Percentiles rank a stretch among this genome's conserved stretches.
These are phyloP conservation scores for Mycena kentingensis DNA, from an alignment of 768 basidiomycete species.

Conservation along the genomic window DNA sequence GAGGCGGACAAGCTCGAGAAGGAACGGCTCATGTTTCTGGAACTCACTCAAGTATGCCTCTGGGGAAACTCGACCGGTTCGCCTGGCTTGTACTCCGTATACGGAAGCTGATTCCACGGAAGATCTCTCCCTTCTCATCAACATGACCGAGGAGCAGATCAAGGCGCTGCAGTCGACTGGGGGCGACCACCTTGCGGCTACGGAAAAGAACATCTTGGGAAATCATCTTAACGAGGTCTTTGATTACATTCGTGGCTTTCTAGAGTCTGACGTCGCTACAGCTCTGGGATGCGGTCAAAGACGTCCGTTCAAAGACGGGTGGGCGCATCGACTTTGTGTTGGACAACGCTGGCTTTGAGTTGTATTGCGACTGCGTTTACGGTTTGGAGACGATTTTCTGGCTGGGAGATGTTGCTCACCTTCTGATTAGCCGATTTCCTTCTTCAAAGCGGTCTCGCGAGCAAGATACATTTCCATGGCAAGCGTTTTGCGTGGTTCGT, in stretches of 20 bases:
- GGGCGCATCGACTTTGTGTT: constrained; percentile 81
- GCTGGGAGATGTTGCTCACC: constrained; percentile 5
- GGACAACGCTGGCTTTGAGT: constrained; percentile 87
- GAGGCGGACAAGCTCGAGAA: constrained; percentile 64
- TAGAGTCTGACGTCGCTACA: no score
- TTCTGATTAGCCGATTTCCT: constrained; percentile 77
- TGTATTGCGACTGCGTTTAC: constrained; percentile 87
- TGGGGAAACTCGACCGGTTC: constrained; percentile 99
- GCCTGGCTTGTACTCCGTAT: no score
- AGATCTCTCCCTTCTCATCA: constrained; percentile 91
- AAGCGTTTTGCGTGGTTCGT: constrained; percentile 97
- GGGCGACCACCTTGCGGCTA: constrained; percentile 91
- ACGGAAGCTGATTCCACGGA: no score
- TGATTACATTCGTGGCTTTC: no score
- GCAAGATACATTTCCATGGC: constrained; percentile 88
- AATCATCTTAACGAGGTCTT: constrained; percentile 76
- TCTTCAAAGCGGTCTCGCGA: constrained; percentile 85
- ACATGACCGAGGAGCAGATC: constrained; percentile 98
- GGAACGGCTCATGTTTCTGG: constrained; percentile 84
- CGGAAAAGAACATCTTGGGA: constrained; percentile 94
- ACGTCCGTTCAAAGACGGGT: constrained; percentile 67
- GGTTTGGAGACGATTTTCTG: constrained; percentile 45
- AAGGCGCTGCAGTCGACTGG: constrained; percentile 95
- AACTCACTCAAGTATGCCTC: constrained; percentile 92
- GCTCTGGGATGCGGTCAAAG: constrained; percentile 75